A percentile compares a stretch with the other conserved stretches of the same genome.
phyloP scores from a whole-genome alignment of 345 rosid species.

The Corchorus capsularis region DNA sequence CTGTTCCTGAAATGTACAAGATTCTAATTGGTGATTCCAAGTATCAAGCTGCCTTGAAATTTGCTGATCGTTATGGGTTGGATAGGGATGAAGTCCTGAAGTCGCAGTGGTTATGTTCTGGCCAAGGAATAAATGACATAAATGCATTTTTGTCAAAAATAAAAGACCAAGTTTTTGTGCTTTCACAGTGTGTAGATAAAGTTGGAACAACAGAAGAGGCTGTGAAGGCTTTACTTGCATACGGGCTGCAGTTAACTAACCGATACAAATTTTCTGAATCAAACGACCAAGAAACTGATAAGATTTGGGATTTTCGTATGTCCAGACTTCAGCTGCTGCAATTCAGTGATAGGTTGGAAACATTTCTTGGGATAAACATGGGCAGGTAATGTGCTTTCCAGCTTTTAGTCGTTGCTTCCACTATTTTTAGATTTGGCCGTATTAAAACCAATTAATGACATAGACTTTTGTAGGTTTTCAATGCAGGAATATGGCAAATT shows the following conservation, averaged over 20 bases:
- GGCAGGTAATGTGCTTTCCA: conserved; percentile 70
- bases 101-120: conserved; percentile 82
- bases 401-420: neutral
- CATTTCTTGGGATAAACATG: conserved; percentile 94
- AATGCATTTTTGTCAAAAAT: conserved; percentile 58
- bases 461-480: conserved; percentile 72
- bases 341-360: conserved; percentile 84
- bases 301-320: conserved; percentile 70
- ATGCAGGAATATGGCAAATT: conserved; percentile 85
- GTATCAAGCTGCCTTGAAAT: conserved; percentile 72
- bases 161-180: conserved; percentile 69
- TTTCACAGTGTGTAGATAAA: conserved; percentile 77
- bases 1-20: conserved; percentile 78
- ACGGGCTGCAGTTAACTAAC: conserved; percentile 65
- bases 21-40: conserved; percentile 59
- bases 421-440: neutral
- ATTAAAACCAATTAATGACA: conserved; percentile 41
- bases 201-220: conserved; percentile 84
- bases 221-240: conserved; percentile 66
- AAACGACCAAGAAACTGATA: conserved; percentile 52
- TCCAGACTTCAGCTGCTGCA: conserved; percentile 85
- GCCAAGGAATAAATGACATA: conserved; percentile 57
- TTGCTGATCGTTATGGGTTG: conserved; percentile 77
- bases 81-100: conserved; percentile 80
- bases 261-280: conserved; percentile 51